A percentile compares a stretch with the other conserved stretches of the same genome.
phyloP scores from a whole-genome alignment of 1,139 yeast species.

The Kluyveromyces marxianus region DNA sequence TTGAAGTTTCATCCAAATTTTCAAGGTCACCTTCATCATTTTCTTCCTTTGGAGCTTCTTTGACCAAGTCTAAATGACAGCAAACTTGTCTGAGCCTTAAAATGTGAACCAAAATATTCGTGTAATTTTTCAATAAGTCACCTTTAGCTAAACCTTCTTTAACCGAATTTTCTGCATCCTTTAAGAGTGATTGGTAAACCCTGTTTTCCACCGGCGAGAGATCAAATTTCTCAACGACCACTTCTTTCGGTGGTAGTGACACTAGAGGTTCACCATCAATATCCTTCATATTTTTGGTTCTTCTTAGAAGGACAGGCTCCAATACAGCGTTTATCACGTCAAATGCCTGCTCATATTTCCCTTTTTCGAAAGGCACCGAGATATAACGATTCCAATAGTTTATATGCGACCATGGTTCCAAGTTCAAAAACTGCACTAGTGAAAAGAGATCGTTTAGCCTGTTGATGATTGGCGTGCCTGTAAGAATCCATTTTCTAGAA shows the following conservation, averaged over 20 bases:
- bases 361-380: conserved; percentile 75
- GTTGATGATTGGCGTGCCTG: conserved; percentile 94
- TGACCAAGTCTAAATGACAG: conserved; percentile 68
- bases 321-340: conserved; percentile 78
- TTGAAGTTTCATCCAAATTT: not conserved
- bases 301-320: conserved; percentile 73
- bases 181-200: conserved; percentile 64
- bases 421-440: conserved; percentile 59
- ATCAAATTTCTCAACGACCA: conserved; percentile 57
- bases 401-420: conserved; percentile 87
- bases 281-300: conserved; percentile 82
- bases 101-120: conserved; percentile 77
- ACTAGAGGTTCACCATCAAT: conserved; percentile 70
- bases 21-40: conserved; percentile 37
- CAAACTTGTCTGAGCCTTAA: conserved; percentile 81
- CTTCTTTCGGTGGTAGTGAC: conserved; percentile 67
- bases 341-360: conserved; percentile 61
- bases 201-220: conserved; percentile 60
- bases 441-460: conserved; percentile 81
- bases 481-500: conserved; percentile 73
- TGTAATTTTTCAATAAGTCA: conserved; percentile 62
- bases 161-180: conserved; percentile 62
- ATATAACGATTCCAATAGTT: conserved; percentile 87
- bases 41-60: conserved; percentile 29
- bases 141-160: conserved; percentile 57